These are phyloP conservation scores for Clarireedia monteithiana DNA, from an alignment of 2,329 filamentous ascomycete genomes.

Conservation along the genomic window DNA sequence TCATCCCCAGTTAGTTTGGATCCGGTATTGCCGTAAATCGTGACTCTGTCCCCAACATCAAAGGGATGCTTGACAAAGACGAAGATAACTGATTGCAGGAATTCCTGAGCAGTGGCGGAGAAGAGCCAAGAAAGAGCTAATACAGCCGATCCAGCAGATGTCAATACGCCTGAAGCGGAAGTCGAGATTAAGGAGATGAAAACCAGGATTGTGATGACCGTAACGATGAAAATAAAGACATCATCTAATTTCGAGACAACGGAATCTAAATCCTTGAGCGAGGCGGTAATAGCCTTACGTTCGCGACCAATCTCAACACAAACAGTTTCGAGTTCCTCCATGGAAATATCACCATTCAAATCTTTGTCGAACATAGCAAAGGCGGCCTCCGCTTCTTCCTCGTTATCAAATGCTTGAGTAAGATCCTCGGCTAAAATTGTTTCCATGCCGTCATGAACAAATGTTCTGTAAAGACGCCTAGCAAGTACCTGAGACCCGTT, in stretches of 20 bases:
- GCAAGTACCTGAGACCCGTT: conserved; percentile 75
- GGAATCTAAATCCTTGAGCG: conserved; percentile 88
- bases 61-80: conserved; percentile 97
- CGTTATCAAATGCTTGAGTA: conserved; percentile 66
- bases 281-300: conserved; percentile 90
- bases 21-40: conserved; percentile 84
- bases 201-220: conserved; percentile 73
- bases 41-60: conserved; percentile 89
- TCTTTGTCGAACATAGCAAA: conserved; percentile 95
- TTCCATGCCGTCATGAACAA: conserved; percentile 66
- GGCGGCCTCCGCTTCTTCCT: conserved; percentile 81
- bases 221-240: conserved; percentile 80
- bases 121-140: conserved; percentile 89
- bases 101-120: conserved; percentile 87
- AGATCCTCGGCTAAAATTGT: conserved; percentile 74
- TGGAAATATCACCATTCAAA: conserved; percentile 91
- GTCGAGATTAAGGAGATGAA: conserved; percentile 85
- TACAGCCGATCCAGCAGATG: conserved; percentile 79
- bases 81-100: conserved; percentile 87
- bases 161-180: conserved; percentile 84
- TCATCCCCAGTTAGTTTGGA: conserved; percentile 74
- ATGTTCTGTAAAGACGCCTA: conserved; percentile 79
- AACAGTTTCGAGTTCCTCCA: conserved; percentile 88
- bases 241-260: conserved; percentile 85
- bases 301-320: conserved; percentile 93